Percentiles rank a stretch among this genome's conserved stretches.
Evolutionary conservation across 257 asterid genomes (phyloP).

Genomic region (Solanum tacnaense): DNA sequence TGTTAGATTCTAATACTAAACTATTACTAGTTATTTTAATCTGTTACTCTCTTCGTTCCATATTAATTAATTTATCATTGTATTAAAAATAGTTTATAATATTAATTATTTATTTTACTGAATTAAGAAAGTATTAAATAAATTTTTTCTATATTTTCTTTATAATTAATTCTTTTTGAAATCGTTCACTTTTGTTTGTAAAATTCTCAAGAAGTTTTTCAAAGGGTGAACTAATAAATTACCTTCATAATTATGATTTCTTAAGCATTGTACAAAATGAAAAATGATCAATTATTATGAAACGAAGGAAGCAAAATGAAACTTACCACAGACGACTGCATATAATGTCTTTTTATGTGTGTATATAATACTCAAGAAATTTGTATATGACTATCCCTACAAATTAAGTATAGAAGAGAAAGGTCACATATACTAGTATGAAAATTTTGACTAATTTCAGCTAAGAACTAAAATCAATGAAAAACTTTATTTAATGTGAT

Average conservation of each 20-base stretch:
- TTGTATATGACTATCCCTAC: neutral
- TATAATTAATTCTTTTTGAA: no score
- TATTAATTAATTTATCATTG: no score
- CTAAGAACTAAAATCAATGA: neutral
- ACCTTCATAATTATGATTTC: no score
- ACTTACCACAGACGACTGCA: neutral
- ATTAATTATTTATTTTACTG: no score
- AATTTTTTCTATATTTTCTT: no score
- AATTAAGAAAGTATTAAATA: neutral
- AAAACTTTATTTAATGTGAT: neutral
- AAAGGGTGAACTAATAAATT: neutral
- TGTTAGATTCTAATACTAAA: no score
- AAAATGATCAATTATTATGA: neutral
- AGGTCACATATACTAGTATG: neutral
- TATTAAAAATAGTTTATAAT: no score
- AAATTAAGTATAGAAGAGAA: neutral
- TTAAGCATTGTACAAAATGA: no score
- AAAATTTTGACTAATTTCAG: neutral
- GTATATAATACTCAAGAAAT: neutral
- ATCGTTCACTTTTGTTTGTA: neutral
- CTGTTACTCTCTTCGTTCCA: neutral
- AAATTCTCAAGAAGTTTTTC: neutral
- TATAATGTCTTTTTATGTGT: neutral
- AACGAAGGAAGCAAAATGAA: neutral
- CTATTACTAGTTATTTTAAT: neutral